phyloP scores from a whole-genome alignment of 163 green algal species.

The Chlorella variabilis region DNA sequence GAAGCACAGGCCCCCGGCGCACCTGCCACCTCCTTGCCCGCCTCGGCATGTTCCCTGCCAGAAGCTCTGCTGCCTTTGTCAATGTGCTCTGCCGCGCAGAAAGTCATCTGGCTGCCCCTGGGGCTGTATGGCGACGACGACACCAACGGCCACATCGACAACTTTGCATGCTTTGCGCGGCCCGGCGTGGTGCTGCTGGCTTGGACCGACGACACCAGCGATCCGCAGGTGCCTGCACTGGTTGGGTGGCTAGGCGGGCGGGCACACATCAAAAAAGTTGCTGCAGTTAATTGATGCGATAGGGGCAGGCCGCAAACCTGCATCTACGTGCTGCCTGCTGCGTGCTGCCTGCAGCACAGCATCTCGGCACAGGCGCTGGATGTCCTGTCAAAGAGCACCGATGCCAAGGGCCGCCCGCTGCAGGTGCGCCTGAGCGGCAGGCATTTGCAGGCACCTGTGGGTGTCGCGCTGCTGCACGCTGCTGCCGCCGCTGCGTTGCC shows the following conservation, averaged over 20 bases:
- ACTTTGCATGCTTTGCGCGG: constrained; percentile 81
- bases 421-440: too few species aligned
- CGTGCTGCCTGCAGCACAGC: constrained; percentile 56
- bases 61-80: background rate
- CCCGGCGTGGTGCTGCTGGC: constrained; percentile 76
- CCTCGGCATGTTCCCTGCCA: too few species aligned
- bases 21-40: too few species aligned
- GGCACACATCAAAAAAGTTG: too few species aligned
- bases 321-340: too few species aligned
- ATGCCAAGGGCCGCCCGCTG: constrained; percentile 73
- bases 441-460: too few species aligned
- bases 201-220: constrained; percentile 77
- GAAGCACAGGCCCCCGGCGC: too few species aligned
- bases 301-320: too few species aligned
- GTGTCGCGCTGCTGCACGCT: background rate
- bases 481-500: too few species aligned
- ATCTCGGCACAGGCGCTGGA: constrained; percentile 57
- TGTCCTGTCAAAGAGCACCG: constrained; percentile 55
- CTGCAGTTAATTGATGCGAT: too few species aligned
- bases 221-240: constrained; percentile 61
- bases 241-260: background rate
- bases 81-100: constrained; percentile 26
- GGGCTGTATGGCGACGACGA: constrained; percentile 50
- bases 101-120: constrained; percentile 67
- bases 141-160: constrained; percentile 86